phyloP scores from a whole-genome alignment of 1,139 yeast species.

The Pichia sp. region DNA sequence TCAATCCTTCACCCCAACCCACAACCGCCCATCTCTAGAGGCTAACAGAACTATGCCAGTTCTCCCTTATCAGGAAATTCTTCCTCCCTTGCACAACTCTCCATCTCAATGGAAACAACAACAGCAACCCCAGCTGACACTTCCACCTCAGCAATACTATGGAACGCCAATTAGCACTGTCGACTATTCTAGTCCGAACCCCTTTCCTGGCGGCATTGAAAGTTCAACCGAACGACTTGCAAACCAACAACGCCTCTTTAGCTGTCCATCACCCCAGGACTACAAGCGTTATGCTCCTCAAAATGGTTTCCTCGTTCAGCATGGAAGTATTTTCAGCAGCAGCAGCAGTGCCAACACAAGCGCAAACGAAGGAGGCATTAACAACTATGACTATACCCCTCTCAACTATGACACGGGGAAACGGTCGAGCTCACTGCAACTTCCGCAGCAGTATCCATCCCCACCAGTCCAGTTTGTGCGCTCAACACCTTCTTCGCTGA shows the following conservation, averaged over 20 bases:
- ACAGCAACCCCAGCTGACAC: neutral
- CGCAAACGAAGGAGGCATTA: neutral
- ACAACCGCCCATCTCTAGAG: neutral
- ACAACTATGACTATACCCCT: neutral
- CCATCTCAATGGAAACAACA: neutral
- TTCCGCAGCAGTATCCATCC: neutral
- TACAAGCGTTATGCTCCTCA: neutral
- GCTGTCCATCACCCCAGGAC: neutral
- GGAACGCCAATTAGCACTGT: neutral
- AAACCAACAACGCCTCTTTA: neutral
- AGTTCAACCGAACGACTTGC: neutral
- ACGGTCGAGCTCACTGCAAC: neutral
- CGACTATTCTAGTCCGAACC: neutral
- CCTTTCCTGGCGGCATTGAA: neutral
- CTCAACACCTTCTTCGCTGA: neutral
- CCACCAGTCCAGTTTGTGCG: slow-evolving; percentile 1
- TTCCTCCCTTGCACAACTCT: neutral
- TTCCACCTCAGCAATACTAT: neutral
- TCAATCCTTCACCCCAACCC: neutral
- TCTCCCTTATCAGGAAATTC: neutral
- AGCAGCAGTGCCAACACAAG: too few relatives aligned
- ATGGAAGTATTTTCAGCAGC: neutral
- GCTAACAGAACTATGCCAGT: neutral
- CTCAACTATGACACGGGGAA: neutral
- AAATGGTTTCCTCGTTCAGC: neutral